phyloP scores from a whole-genome alignment of 2,329 filamentous ascomycete genomes.

The Nigrospora oryzae region DNA sequence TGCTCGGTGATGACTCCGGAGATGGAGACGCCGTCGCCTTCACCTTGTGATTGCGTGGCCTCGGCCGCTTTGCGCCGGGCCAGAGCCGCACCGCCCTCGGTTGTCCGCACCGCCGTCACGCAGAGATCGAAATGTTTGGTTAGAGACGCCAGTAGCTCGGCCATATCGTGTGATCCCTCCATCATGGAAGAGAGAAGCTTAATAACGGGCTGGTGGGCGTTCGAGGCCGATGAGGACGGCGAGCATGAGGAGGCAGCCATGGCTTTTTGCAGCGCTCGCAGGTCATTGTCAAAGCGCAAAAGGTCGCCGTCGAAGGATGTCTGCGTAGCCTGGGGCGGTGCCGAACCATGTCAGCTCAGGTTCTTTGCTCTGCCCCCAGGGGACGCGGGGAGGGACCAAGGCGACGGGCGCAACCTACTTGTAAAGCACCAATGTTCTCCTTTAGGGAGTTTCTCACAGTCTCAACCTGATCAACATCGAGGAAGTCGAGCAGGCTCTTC shows the following conservation, averaged over 20 bases:
- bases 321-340: conserved; percentile 44
- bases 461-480: conserved; percentile 64
- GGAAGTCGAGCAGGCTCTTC: conserved; percentile 65
- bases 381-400: too few species aligned
- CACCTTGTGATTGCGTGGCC: conserved; percentile 37
- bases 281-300: conserved; percentile 64
- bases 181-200: conserved; percentile 56
- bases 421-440: conserved; percentile 61
- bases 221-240: conserved; percentile 24
- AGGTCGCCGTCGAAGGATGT: conserved; percentile 71
- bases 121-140: conserved; percentile 90
- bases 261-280: conserved; percentile 55
- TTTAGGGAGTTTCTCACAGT: conserved; percentile 59
- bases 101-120: conserved; percentile 82
- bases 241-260: conserved; percentile 33
- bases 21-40: conserved; percentile 46
- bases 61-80: conserved; percentile 63
- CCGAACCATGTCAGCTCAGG: neutral
- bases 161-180: conserved; percentile 72
- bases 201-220: conserved; percentile 34
- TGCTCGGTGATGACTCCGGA: conserved; percentile 58
- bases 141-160: conserved; percentile 68
- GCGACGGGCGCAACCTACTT: conserved; percentile 32
- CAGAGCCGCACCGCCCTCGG: conserved; percentile 67
- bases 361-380: neutral